Percentiles rank a stretch among this genome's conserved stretches.
Conservation (phyloP, 805 yeast species). For the Hanseniaspora mollemarum region DNA sequence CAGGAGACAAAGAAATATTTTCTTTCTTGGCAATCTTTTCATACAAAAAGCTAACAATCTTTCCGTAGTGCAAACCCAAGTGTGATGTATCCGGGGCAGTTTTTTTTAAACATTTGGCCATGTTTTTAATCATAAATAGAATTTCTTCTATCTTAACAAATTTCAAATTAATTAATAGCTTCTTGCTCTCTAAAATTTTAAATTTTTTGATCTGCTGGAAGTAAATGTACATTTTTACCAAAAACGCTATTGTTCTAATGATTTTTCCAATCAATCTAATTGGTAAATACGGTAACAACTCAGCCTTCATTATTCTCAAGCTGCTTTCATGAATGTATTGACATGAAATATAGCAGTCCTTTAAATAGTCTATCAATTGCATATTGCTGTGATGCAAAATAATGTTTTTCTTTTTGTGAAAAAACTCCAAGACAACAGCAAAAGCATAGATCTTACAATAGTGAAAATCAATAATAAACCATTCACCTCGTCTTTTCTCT, state of each 20-base stretch:
- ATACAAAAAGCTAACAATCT: conserved; percentile 62
- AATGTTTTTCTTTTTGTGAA: conserved; percentile 11
- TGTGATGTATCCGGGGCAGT: conserved; percentile 86
- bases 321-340: conserved; percentile 12
- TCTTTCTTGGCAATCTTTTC: conserved; percentile 42
- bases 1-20: not conserved
- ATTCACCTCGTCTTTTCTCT: conserved; percentile 47
- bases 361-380: conserved; percentile 10
- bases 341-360: conserved; percentile 12
- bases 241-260: conserved; percentile 78
- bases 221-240: conserved; percentile 72
- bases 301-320: conserved; percentile 42
- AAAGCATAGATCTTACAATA: conserved; percentile 60
- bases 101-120: conserved; percentile 64
- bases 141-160: conserved; percentile 64
- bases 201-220: conserved; percentile 26
- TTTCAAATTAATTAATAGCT: conserved; percentile 46
- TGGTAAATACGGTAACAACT: conserved; percentile 65
- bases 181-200: conserved; percentile 30
- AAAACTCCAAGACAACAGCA: conserved; percentile 29
- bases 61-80: conserved; percentile 66
- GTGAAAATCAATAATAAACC: conserved; percentile 68
- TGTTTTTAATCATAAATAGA: conserved; percentile 50
- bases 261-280: conserved; percentile 84
- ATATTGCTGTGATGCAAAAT: conserved; percentile 10